These are phyloP conservation scores for Euphrasia arctica DNA, from an alignment of 305 asterid species.

Conservation along the genomic window DNA sequence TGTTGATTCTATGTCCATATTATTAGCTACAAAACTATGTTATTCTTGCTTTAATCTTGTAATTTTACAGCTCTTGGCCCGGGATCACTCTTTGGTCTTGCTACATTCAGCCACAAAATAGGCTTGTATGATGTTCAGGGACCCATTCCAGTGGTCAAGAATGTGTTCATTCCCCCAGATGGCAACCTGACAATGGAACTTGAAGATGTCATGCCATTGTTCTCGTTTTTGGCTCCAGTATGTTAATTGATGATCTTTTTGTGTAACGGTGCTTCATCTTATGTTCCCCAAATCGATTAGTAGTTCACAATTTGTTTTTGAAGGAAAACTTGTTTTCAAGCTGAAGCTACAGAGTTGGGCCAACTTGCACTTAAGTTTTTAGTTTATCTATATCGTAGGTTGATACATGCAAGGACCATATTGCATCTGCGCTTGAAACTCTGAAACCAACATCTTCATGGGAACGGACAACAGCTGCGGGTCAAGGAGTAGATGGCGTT, in stretches of 20 bases:
- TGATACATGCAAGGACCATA: constrained; percentile 87
- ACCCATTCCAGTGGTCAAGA: constrained; percentile 95
- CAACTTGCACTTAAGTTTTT: constrained; percentile 25
- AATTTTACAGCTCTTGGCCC: constrained; percentile 79
- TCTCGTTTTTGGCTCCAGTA: constrained; percentile 97
- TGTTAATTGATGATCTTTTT: constrained; percentile 30
- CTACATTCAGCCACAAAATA: constrained; percentile 94
- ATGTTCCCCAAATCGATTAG: constrained; percentile 19
- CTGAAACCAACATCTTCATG: constrained; percentile 87
- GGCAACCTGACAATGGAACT: constrained; percentile 73
- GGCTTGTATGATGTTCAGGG: constrained; percentile 99
- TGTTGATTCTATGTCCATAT: constrained; percentile 15
- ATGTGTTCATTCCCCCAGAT: constrained; percentile 86
- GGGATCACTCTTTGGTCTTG: constrained; percentile 97
- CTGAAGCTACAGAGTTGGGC: constrained; percentile 22
- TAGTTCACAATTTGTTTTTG: constrained; percentile 13
- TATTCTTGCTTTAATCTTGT: constrained; percentile 29
- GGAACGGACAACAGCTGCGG: constrained; percentile 88
- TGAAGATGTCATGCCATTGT: constrained; percentile 94
- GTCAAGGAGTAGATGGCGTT: constrained; percentile 91
- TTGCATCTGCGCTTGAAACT: constrained; percentile 89
- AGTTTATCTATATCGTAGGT: constrained; percentile 49
- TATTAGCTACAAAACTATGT: constrained; percentile 22
- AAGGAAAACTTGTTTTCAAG: constrained; percentile 14
- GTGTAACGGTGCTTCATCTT: constrained; percentile 9